These are phyloP conservation scores for Trametes cinnabarina DNA, from an alignment of 768 basidiomycete genomes.

Conservation along the genomic window DNA sequence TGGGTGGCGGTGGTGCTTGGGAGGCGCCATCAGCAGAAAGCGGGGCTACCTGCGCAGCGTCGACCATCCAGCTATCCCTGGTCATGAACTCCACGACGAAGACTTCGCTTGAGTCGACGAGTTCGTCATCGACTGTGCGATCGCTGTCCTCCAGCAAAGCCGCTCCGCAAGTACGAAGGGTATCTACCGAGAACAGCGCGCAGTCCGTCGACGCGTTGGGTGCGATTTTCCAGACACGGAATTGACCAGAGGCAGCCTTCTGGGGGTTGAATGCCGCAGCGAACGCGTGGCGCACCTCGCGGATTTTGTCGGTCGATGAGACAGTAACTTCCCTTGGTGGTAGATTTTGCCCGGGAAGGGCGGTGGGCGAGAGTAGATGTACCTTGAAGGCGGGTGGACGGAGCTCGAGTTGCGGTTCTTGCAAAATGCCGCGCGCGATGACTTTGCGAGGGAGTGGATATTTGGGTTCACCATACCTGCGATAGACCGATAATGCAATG, in stretches of 20 bases:
- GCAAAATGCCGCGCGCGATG: slow-evolving; percentile 53
- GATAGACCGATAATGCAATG: slow-evolving; percentile 1
- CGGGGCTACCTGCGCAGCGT: slow-evolving; percentile 22
- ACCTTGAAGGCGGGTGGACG: slow-evolving; percentile 65
- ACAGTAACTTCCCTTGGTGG: slow-evolving; percentile 12
- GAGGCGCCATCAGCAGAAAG: background rate
- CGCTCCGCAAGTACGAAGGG: slow-evolving; percentile 24
- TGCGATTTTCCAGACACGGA: slow-evolving; percentile 65
- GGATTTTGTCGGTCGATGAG: slow-evolving; percentile 21
- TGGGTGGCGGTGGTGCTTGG: slow-evolving; percentile 11
- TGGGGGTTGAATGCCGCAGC: slow-evolving; percentile 9
- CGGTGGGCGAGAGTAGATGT: slow-evolving; percentile 15
- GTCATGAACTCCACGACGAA: slow-evolving; percentile 77
- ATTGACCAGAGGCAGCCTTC: slow-evolving; percentile 21
- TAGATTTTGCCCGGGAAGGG: slow-evolving; percentile 4
- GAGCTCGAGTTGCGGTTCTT: slow-evolving; percentile 62
- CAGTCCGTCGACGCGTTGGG: slow-evolving; percentile 15
- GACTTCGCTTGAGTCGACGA: slow-evolving; percentile 58
- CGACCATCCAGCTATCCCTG: slow-evolving; percentile 57
- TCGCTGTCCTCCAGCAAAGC: slow-evolving; percentile 46
- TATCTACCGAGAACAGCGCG: slow-evolving; percentile 16
- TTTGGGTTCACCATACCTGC: slow-evolving; percentile 69
- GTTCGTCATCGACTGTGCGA: slow-evolving; percentile 55
- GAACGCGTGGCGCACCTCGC: slow-evolving; percentile 15
- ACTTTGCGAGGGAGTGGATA: slow-evolving; percentile 65